Conservation (phyloP, 306 rosid species). For the Sesbania bispinosa region DNA sequence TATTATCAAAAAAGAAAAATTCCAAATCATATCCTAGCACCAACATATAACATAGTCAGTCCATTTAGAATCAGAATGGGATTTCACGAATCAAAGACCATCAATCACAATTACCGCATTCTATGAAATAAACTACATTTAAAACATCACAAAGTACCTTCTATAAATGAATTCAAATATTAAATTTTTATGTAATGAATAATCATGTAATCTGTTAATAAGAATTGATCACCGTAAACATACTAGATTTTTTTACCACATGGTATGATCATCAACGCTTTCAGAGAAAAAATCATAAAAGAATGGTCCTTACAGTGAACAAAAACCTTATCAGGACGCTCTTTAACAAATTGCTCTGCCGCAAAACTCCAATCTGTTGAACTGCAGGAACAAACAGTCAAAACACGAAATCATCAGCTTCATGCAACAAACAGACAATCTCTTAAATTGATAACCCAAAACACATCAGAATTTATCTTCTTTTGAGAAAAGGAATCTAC, state of each 20-base stretch:
- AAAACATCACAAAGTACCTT: background rate
- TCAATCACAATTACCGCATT: background rate
- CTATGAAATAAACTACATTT: background rate
- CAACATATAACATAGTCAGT: background rate
- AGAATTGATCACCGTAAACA: background rate
- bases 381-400: slow-evolving; percentile 49
- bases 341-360: slow-evolving; percentile 76
- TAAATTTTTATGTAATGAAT: background rate
- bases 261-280: slow-evolving; percentile 10
- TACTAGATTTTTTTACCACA: background rate
- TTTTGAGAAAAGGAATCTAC: background rate
- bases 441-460: background rate
- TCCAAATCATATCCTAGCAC: background rate
- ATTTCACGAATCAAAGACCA: background rate
- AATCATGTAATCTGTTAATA: background rate
- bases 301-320: slow-evolving; percentile 71
- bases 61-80: background rate
- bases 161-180: background rate
- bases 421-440: slow-evolving; percentile 4
- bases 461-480: background rate
- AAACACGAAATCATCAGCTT: slow-evolving; percentile 14
- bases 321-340: slow-evolving; percentile 72
- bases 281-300: background rate
- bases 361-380: slow-evolving; percentile 87
- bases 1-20: background rate